A percentile compares a stretch with the other conserved stretches of the same genome.
phyloP scores from a whole-genome alignment of 495 filamentous ascomycete genomes.

The Tetracladium setigerum region DNA sequence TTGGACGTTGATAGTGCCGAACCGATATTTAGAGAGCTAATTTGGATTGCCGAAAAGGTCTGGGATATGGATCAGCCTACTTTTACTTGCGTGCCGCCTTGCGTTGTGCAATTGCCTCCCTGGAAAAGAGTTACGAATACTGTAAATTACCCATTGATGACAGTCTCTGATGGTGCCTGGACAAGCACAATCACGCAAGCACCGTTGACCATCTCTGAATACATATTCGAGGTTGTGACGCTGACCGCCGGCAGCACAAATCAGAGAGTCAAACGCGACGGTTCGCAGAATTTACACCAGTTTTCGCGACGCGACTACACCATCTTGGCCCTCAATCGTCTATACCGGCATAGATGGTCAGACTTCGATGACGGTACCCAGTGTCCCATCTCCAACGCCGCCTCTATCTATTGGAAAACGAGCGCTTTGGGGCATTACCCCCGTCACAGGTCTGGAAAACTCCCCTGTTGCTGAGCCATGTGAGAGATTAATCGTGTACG shows the following conservation, averaged over 20 bases:
- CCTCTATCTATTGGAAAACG: too few relatives aligned
- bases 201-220: constrained; percentile 17
- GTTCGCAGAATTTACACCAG: not conserved
- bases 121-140: constrained; percentile 19
- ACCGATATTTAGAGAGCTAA: constrained; percentile 7
- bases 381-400: constrained; percentile 8
- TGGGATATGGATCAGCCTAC: constrained; percentile 20
- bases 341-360: constrained; percentile 6
- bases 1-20: constrained; percentile 18
- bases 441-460: too few relatives aligned
- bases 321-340: constrained; percentile 12
- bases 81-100: constrained; percentile 21
- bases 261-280: constrained; percentile 4
- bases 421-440: too few relatives aligned
- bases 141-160: constrained; percentile 21
- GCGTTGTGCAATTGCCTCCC: constrained; percentile 17
- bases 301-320: constrained; percentile 6
- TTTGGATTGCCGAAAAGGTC: constrained; percentile 19
- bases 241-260: not conserved
- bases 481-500: too few relatives aligned
- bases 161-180: constrained; percentile 18
- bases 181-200: constrained; percentile 20
- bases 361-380: constrained; percentile 3
- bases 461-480: too few relatives aligned
- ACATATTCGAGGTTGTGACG: constrained; percentile 11